Percentiles rank a stretch among this genome's conserved stretches.
These are phyloP conservation scores for Nicotiana undulata DNA, from an alignment of 257 asterid species.

Conservation along the genomic window DNA sequence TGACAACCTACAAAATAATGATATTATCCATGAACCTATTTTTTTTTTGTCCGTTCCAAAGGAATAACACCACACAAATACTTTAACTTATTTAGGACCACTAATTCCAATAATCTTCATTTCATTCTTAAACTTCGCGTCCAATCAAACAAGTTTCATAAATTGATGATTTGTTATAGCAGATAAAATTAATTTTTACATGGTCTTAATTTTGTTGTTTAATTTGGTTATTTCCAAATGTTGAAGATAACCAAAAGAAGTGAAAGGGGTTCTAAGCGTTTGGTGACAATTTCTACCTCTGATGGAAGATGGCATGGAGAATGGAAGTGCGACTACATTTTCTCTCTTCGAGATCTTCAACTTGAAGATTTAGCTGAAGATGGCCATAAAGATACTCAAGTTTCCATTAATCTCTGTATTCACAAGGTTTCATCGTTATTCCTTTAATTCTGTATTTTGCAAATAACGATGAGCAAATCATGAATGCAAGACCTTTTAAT, in stretches of 20 bases:
- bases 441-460: too few relatives aligned
- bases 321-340: constrained; percentile 50
- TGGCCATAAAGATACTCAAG: constrained; percentile 22
- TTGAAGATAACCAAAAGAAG: constrained; percentile 37
- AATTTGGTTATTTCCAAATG: not conserved
- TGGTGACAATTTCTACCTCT: constrained; percentile 56
- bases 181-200: too few relatives aligned
- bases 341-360: constrained; percentile 48
- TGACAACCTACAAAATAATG: too few relatives aligned
- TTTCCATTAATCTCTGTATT: constrained; percentile 43
- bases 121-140: too few relatives aligned
- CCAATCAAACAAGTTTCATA: too few relatives aligned
- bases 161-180: too few relatives aligned
- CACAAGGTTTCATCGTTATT: constrained; percentile 41
- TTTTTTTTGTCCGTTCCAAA: too few relatives aligned
- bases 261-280: constrained; percentile 17
- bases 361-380: constrained; percentile 47
- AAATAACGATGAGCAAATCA: not conserved
- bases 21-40: too few relatives aligned
- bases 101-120: too few relatives aligned
- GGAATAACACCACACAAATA: too few relatives aligned
- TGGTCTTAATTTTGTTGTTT: not conserved
- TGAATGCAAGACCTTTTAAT: not conserved
- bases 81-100: too few relatives aligned
- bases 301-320: constrained; percentile 72